Evolutionary conservation across 495 filamentous ascomycete genomes (phyloP).

Genomic region (Penicillium maclennaniae): DNA sequence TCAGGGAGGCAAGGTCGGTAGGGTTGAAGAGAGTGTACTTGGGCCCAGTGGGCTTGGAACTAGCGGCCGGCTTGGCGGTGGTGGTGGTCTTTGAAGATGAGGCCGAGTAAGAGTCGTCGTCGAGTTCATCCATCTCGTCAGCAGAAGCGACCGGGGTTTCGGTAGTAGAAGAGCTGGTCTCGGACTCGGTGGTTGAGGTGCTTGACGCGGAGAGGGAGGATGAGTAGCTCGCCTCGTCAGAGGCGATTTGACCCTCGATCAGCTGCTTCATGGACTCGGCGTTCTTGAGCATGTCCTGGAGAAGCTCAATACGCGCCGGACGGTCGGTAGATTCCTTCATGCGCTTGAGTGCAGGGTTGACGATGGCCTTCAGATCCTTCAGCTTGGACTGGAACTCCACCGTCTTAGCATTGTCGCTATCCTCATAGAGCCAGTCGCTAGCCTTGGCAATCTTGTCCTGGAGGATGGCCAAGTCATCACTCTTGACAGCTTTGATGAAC

Average conservation of each 20-base stretch:
- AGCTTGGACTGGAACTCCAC: constrained; percentile 68
- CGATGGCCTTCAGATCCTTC: constrained; percentile 66
- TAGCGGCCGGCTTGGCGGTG: constrained; percentile 27
- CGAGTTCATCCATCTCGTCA: constrained; percentile 34
- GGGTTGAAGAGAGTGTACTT: constrained; percentile 42
- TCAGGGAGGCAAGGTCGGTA: constrained; percentile 54
- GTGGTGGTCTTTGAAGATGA: constrained; percentile 25
- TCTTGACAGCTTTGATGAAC: constrained; percentile 67
- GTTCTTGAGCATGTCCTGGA: constrained; percentile 59
- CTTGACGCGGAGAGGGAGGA: constrained; percentile 31
- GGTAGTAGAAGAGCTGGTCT: constrained; percentile 25
- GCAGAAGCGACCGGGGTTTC: constrained; percentile 23
- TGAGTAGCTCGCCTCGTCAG: constrained; percentile 39
- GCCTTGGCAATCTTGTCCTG: constrained; percentile 60
- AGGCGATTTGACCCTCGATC: constrained; percentile 40
- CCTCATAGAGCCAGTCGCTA: constrained; percentile 87
- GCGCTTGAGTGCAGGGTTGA: constrained; percentile 63
- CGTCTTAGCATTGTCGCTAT: constrained; percentile 69
- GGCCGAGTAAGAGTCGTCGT: constrained; percentile 41
- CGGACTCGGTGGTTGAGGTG: constrained; percentile 24
- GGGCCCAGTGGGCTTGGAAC: constrained; percentile 34
- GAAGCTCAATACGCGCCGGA: constrained; percentile 58
- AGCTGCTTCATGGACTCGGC: constrained; percentile 46
- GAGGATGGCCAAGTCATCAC: constrained; percentile 57
- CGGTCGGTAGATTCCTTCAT: constrained; percentile 63